These are phyloP conservation scores for Clonostachys rhizophaga DNA, from an alignment of 2,329 filamentous ascomycete species.

Conservation along the genomic window DNA sequence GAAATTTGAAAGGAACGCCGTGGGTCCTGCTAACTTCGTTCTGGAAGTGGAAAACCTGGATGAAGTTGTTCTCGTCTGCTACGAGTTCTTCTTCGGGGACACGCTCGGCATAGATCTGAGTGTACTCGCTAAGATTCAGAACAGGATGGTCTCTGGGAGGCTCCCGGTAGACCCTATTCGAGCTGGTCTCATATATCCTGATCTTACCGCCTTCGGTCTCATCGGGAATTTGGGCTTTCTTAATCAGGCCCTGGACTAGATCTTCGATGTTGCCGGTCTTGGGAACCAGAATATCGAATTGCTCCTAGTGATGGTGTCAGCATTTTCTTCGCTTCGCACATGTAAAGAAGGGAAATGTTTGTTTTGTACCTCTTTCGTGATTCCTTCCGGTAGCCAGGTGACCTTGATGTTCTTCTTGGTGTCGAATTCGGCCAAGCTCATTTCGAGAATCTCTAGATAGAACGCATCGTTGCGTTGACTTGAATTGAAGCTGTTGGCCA, in stretches of 20 bases:
- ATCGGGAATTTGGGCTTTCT: constrained; percentile 74
- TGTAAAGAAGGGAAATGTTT: neutral
- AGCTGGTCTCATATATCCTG: constrained; percentile 77
- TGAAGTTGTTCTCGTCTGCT: constrained; percentile 50
- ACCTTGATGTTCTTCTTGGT: constrained; percentile 86
- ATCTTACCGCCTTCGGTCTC: constrained; percentile 67
- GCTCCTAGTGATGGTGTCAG: constrained; percentile 47
- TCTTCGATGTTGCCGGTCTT: constrained; percentile 82
- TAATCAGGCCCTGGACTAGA: constrained; percentile 69
- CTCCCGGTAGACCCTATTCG: constrained; percentile 79
- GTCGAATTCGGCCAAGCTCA: constrained; percentile 88
- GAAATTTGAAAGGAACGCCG: constrained; percentile 86
- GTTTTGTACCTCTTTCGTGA: constrained; percentile 74
- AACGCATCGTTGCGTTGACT: constrained; percentile 72
- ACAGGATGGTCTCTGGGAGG: constrained; percentile 67
- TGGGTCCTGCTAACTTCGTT: constrained; percentile 80
- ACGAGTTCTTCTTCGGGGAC: constrained; percentile 70
- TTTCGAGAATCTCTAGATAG: constrained; percentile 91
- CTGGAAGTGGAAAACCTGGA: constrained; percentile 89
- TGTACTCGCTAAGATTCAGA: constrained; percentile 81
- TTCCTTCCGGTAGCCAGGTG: constrained; percentile 81
- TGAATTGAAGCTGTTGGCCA: constrained; percentile 60
- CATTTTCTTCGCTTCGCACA: neutral
- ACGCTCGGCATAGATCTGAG: constrained; percentile 74
- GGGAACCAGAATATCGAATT: constrained; percentile 76